phyloP scores from a whole-genome alignment of 164 flowering plant genomes.

The Stephania yunnanensis region DNA sequence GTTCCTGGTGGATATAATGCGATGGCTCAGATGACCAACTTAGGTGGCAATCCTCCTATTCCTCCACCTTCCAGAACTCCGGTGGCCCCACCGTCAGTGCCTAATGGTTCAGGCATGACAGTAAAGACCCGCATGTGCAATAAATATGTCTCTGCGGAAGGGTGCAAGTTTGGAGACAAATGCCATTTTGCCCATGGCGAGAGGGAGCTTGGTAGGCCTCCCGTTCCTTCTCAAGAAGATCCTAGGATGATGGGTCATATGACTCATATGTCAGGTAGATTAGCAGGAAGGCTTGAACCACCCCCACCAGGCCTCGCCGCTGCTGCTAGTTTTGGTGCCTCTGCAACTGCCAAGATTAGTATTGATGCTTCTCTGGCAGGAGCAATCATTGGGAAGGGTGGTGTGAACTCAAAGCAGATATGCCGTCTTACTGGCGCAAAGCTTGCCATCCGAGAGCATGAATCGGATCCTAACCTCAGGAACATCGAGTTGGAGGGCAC shows the following conservation, averaged over 20 bases:
- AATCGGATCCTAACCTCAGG: conserved; percentile 59
- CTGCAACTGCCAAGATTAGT: conserved; percentile 83
- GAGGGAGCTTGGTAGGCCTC: conserved; percentile 59
- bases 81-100: conserved; percentile 33
- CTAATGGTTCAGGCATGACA: conserved; percentile 42
- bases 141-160: conserved; percentile 52
- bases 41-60: conserved; percentile 31
- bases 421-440: conserved; percentile 79
- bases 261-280: conserved; percentile 20
- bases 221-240: conserved; percentile 37
- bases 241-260: conserved; percentile 37
- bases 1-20: conserved; percentile 81
- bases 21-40: conserved; percentile 44
- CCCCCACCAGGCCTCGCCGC: conserved; percentile 28
- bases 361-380: conserved; percentile 90
- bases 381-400: conserved; percentile 88
- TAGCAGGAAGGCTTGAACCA: conserved; percentile 36
- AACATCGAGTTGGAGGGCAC: conserved; percentile 92
- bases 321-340: conserved; percentile 69
- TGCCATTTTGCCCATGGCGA: conserved; percentile 74
- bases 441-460: conserved; percentile 79
- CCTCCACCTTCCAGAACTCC: conserved; percentile 34
- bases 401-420: conserved; percentile 88
- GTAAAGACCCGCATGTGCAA: conserved; percentile 50
- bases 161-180: conserved; percentile 74